phyloP scores from a whole-genome alignment of 2,329 filamentous ascomycete species.

The Immersiporthe knoxdaviesiana region DNA sequence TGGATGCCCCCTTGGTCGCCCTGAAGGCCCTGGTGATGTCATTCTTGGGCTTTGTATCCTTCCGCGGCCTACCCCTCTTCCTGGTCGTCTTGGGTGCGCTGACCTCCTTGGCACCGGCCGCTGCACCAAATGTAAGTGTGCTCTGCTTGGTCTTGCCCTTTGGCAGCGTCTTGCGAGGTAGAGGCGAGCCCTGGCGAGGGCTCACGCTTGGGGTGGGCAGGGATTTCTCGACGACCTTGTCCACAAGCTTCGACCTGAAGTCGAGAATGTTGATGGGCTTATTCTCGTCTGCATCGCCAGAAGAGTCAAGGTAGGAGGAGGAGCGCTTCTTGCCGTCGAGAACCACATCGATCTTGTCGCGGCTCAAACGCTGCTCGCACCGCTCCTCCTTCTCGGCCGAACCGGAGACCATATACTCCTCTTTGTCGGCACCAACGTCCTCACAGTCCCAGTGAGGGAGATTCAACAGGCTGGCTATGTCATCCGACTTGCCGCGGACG shows the following conservation, averaged over 20 bases:
- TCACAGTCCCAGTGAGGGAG: conserved; percentile 60
- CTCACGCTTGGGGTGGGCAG: conserved; percentile 64
- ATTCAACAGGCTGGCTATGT: conserved; percentile 75
- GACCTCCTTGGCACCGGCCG: conserved; percentile 36
- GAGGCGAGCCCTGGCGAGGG: conserved; percentile 50
- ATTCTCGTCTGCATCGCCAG: conserved; percentile 18
- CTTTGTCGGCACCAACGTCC: conserved; percentile 51
- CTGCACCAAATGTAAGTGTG: conserved; percentile 49
- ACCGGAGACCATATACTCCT: conserved; percentile 46
- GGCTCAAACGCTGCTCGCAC: conserved; percentile 41
- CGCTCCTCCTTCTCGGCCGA: conserved; percentile 48
- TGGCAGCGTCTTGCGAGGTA: conserved; percentile 44
- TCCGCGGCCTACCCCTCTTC: conserved; percentile 27
- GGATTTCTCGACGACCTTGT: conserved; percentile 48
- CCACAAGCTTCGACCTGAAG: conserved; percentile 45
- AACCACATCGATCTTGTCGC: conserved; percentile 47
- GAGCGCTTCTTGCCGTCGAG: conserved; percentile 40
- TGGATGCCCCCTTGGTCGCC: conserved; percentile 43
- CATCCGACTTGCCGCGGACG: conserved; percentile 84
- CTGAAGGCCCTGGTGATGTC: conserved; percentile 49
- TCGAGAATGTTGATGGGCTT: conserved; percentile 30
- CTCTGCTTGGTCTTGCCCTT: conserved; percentile 54
- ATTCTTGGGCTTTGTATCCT: conserved; percentile 43
- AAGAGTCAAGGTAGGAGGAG: conserved; percentile 33
- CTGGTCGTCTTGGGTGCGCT: conserved; percentile 39